Conservation (phyloP, 2,329 filamentous ascomycete genomes). For the Dactylellina leptospora region DNA sequence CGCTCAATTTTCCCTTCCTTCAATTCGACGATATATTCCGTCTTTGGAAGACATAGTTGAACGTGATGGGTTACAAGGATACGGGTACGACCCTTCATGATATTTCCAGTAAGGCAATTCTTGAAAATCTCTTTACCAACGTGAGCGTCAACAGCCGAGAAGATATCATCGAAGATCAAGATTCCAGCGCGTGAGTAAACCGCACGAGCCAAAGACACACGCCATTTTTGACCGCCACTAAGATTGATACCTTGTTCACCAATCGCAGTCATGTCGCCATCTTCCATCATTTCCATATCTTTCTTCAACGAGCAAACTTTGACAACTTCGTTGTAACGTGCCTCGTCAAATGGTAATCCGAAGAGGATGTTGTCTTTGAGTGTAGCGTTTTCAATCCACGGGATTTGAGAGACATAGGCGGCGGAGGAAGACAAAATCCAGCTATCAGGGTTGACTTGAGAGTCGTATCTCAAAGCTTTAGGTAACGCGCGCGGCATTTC, state of each 20-base stretch:
- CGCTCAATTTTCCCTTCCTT: slow-evolving; percentile 73
- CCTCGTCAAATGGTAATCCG: slow-evolving; percentile 73
- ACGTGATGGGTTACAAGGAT: slow-evolving; percentile 85
- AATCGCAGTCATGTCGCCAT: slow-evolving; percentile 82
- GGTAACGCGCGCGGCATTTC: slow-evolving; percentile 64
- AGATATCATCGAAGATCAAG: slow-evolving; percentile 82
- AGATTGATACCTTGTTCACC: slow-evolving; percentile 86
- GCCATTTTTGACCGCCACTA: slow-evolving; percentile 84
- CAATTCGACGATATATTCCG: slow-evolving; percentile 78
- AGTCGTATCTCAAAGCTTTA: slow-evolving; percentile 68
- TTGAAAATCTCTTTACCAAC: slow-evolving; percentile 82
- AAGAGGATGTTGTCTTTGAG: slow-evolving; percentile 82
- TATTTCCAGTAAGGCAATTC: slow-evolving; percentile 75
- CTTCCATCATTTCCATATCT: slow-evolving; percentile 77
- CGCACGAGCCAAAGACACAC: slow-evolving; percentile 79
- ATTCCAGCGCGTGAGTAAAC: slow-evolving; percentile 81
- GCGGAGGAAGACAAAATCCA: slow-evolving; percentile 76
- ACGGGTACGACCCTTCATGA: slow-evolving; percentile 74
- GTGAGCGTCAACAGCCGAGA: slow-evolving; percentile 82
- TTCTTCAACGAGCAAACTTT: slow-evolving; percentile 77
- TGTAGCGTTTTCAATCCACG: slow-evolving; percentile 85
- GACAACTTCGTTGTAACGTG: slow-evolving; percentile 76
- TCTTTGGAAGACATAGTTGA: slow-evolving; percentile 73
- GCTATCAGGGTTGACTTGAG: slow-evolving; percentile 68
- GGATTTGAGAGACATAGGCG: slow-evolving; percentile 80